Base-by-base conservation (phyloP, 768 basidiomycete genomes). In the Leucosporidium yakuticum region DNA sequence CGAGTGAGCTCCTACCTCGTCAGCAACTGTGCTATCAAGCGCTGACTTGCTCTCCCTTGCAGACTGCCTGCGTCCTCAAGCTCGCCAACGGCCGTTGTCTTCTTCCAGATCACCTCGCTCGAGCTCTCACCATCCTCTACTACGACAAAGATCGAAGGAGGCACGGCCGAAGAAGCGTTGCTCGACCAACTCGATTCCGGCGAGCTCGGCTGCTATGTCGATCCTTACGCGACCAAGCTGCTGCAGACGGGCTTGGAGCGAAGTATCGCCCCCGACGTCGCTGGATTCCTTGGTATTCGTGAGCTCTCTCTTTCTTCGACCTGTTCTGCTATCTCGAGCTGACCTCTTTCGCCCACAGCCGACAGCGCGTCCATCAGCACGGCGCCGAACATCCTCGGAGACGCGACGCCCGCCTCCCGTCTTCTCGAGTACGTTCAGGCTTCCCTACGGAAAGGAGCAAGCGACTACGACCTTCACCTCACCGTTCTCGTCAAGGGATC, bases 131-230 rank as follows among this genome's bases (percentile, higher is more conserved):
- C 50, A 9, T 29, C 58, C 19, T 0, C 39, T n/a, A 0, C 55
- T 19, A 14, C 51, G 19, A 67, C 19, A 75, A 76, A 27, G 4
- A 23, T 31, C 11, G 5, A 11, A 32, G 49, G 25, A 20, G 17
- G 49, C 1, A 53, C 31, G 1, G 11, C 62, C 14, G 62, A 63
- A 17, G 60, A 32, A 14, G 34, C 19, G 23, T 25, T 54, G 47
- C 78, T 79, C 27, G 85, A 86, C 69, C 76, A 84, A 9, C 84
- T 85, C 71, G 80, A 83, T 29, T 84, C 85, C 21, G 89, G 88
- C 7, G 85, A 90, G 73, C 76, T 93, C 23, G 95, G 95, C 0
- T 94, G 88, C 74, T 89, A 89, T 84, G 82, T 96, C 25, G 90
- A 97, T 74, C 79, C 86, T 1, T 77, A 81, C 2, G 76, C 83